Conservation (phyloP, 202 grass and related monocot genomes). For the Carex arenaria region DNA sequence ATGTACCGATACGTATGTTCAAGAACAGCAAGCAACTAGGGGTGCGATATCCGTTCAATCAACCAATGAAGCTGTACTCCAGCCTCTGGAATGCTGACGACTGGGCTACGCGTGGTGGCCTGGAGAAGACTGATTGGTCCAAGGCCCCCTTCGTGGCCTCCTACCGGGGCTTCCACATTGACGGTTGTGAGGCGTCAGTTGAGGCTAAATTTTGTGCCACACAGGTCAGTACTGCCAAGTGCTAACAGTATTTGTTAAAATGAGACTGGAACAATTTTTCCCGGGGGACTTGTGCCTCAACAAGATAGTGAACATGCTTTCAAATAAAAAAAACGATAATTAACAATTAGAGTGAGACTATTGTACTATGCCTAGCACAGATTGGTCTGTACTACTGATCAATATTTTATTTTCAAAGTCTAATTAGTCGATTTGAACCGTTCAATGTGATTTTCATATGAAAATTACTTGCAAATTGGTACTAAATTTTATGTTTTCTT, state of each 20-base stretch:
- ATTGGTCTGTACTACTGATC: no score
- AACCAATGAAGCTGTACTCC: slow-evolving; percentile 41
- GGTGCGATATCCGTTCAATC: slow-evolving; percentile 42
- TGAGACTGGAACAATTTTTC: neutral
- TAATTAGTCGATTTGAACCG: no score
- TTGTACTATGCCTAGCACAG: no score
- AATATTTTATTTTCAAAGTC: no score
- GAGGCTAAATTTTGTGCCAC: slow-evolving; percentile 77
- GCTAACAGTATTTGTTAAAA: neutral
- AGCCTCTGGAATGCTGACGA: slow-evolving; percentile 77
- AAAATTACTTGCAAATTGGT: no score
- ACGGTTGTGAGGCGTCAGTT: slow-evolving; percentile 66
- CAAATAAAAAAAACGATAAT: no score
- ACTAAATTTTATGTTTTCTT: no score
- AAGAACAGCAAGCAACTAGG: slow-evolving; percentile 29
- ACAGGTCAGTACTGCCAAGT: neutral
- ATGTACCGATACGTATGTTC: slow-evolving; percentile 43
- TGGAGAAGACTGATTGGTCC: slow-evolving; percentile 64
- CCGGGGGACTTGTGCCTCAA: no score
- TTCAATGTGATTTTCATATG: no score
- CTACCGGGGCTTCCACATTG: slow-evolving; percentile 39
- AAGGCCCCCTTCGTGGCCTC: slow-evolving; percentile 47
- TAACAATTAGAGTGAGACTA: no score
- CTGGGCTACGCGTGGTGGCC: slow-evolving; percentile 69
- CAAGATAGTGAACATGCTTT: no score